Conservation (phyloP, 306 rosid genomes). For the Pterocarpus macrocarpus region DNA sequence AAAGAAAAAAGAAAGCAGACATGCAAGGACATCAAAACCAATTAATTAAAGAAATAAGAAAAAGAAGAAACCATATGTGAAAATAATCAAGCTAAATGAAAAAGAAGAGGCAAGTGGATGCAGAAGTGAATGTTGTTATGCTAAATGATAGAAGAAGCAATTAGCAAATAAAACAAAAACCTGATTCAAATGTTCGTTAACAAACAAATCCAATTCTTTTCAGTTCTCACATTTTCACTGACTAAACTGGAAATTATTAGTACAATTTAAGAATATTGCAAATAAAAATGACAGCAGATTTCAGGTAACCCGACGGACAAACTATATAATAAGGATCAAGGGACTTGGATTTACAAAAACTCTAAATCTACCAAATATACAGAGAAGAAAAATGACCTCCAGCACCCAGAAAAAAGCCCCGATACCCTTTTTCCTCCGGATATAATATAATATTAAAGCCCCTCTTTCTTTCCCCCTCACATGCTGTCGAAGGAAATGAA, state of each 20-base stretch:
- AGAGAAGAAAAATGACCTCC: constrained; percentile 56
- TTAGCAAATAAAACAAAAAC: background rate
- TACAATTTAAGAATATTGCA: constrained; percentile 31
- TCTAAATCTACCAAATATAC: constrained; percentile 58
- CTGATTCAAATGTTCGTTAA: constrained; percentile 23
- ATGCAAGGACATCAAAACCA: too few relatives aligned
- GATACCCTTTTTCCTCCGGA: constrained; percentile 60
- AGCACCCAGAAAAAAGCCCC: constrained; percentile 54
- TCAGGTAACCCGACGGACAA: constrained; percentile 28
- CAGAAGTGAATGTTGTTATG: too few relatives aligned
- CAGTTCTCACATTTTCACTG: constrained; percentile 18
- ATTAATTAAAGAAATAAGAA: too few relatives aligned
- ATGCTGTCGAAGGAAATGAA: constrained; percentile 49
- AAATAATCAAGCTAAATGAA: too few relatives aligned
- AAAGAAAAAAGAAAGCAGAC: too few relatives aligned
- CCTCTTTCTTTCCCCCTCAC: constrained; percentile 39
- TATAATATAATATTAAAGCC: constrained; percentile 39
- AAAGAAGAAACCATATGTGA: too few relatives aligned
- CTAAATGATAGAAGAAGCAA: too few relatives aligned
- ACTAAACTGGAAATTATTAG: constrained; percentile 35
- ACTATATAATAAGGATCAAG: constrained; percentile 46
- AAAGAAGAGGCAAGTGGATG: too few relatives aligned
- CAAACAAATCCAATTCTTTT: constrained; percentile 16
- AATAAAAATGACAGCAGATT: constrained; percentile 17
- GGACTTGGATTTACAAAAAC: constrained; percentile 65